Evolutionary conservation across 1,139 yeast species (phyloP).

Genomic region (Pichia sp.): DNA sequence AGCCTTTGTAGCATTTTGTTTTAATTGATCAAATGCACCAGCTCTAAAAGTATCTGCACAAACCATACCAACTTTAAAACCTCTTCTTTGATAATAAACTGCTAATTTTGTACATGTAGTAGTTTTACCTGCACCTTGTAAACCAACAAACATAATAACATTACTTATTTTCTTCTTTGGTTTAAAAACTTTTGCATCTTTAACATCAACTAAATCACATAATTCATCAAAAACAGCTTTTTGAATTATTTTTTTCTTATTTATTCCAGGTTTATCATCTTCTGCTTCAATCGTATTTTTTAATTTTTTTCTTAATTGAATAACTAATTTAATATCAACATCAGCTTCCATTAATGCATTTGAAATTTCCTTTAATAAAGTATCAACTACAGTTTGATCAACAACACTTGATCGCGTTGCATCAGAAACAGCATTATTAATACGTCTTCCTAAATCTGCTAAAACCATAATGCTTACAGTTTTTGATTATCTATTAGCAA

Average conservation of each 20-base stretch:
- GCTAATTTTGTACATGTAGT: slow-evolving; percentile 97
- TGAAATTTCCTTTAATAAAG: slow-evolving; percentile 79
- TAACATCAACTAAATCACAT: slow-evolving; percentile 72
- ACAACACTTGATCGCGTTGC: slow-evolving; percentile 59
- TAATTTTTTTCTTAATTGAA: slow-evolving; percentile 68
- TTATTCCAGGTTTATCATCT: slow-evolving; percentile 47
- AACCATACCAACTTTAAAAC: slow-evolving; percentile 90
- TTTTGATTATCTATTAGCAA: too few species aligned
- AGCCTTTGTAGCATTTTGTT: slow-evolving; percentile 95
- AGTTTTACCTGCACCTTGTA: slow-evolving; percentile 98
- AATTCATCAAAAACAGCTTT: slow-evolving; percentile 92
- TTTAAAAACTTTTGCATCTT: slow-evolving; percentile 58
- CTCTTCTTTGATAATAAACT: slow-evolving; percentile 87
- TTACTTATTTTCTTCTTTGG: slow-evolving; percentile 73
- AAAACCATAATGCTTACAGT: slow-evolving; percentile 57
- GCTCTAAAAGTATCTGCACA: slow-evolving; percentile 99
- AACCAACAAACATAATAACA: slow-evolving; percentile 94
- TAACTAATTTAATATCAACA: slow-evolving; percentile 82
- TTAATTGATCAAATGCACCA: slow-evolving; percentile 97
- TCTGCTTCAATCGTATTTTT: slow-evolving; percentile 49
- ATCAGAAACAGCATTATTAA: slow-evolving; percentile 68
- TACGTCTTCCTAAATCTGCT: slow-evolving; percentile 88
- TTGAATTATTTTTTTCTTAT: slow-evolving; percentile 75
- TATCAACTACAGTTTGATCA: slow-evolving; percentile 54
- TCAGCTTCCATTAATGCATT: slow-evolving; percentile 88